Conservation (phyloP, 805 yeast genomes). For the Candida tallmaniae region DNA sequence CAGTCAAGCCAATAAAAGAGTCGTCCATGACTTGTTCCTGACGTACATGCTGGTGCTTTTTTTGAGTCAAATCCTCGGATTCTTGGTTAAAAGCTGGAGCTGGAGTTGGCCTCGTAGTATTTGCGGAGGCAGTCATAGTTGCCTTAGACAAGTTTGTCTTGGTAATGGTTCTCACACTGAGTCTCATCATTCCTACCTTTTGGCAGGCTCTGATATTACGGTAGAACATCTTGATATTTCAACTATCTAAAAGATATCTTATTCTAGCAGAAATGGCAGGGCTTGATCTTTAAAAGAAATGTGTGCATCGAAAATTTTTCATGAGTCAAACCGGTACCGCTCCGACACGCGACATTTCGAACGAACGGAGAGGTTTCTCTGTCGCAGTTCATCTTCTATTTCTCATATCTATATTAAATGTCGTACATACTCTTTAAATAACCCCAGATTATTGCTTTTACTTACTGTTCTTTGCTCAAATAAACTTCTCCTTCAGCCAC, state of each 20-base stretch:
- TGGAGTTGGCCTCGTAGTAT: conserved; percentile 47
- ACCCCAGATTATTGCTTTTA: no score
- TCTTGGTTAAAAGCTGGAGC: conserved; percentile 48
- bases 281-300: background rate
- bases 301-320: conserved; percentile 13
- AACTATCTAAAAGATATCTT: background rate
- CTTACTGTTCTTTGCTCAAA: no score
- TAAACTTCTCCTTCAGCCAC: no score
- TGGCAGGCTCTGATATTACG: conserved; percentile 16
- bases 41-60: conserved; percentile 12
- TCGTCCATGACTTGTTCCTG: conserved; percentile 53
- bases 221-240: conserved; percentile 9
- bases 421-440: no score
- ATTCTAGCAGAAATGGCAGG: background rate
- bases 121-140: conserved; percentile 19
- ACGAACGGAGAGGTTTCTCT: conserved; percentile 3
- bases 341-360: conserved; percentile 5
- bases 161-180: conserved; percentile 9
- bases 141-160: conserved; percentile 18
- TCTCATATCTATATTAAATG: no score
- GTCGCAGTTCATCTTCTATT: no score
- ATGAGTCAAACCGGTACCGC: conserved; percentile 14
- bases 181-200: background rate
- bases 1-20: conserved; percentile 92
- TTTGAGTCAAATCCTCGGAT: conserved; percentile 3